Percentiles rank a stretch among this genome's conserved stretches.
Conservation (phyloP, 2,329 filamentous ascomycete species). For the Gnomoniopsis sp. region DNA sequence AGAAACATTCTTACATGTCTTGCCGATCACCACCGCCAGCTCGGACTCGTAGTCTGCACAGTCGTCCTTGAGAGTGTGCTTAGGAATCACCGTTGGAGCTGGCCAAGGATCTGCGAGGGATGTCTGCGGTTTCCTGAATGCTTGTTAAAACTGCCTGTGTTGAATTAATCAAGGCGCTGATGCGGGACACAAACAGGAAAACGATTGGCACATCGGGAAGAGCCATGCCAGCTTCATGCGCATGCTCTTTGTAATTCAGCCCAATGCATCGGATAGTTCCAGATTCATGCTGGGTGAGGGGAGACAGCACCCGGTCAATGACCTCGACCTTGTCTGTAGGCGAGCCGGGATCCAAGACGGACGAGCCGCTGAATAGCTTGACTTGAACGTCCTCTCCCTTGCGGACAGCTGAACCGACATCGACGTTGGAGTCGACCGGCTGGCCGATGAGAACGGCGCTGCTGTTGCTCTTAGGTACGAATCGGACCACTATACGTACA, state of each 20-base stretch:
- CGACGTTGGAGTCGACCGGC: constrained; percentile 33
- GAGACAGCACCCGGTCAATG: constrained; percentile 48
- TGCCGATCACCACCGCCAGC: constrained; percentile 54
- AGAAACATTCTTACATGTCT: constrained; percentile 48
- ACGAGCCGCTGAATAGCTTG: constrained; percentile 54
- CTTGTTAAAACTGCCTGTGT: neutral
- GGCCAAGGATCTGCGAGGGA: constrained; percentile 53
- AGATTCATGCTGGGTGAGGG: constrained; percentile 44
- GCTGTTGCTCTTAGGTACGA: constrained; percentile 14
- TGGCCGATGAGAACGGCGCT: constrained; percentile 13
- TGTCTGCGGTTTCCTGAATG: constrained; percentile 46
- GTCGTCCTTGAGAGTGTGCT: constrained; percentile 48
- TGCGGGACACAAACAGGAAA: constrained; percentile 37
- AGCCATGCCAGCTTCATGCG: constrained; percentile 48
- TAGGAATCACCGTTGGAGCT: constrained; percentile 48
- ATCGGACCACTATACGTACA: constrained; percentile 10
- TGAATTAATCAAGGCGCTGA: no score
- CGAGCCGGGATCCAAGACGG: constrained; percentile 51
- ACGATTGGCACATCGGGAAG: constrained; percentile 53
- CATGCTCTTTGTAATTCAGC: constrained; percentile 51
- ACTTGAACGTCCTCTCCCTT: constrained; percentile 55
- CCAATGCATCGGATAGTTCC: constrained; percentile 59
- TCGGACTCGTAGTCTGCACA: constrained; percentile 59
- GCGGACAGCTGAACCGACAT: constrained; percentile 55
- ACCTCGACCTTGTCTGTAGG: constrained; percentile 44